phyloP scores from a whole-genome alignment of 768 basidiomycete genomes.

The Terana coerulea region DNA sequence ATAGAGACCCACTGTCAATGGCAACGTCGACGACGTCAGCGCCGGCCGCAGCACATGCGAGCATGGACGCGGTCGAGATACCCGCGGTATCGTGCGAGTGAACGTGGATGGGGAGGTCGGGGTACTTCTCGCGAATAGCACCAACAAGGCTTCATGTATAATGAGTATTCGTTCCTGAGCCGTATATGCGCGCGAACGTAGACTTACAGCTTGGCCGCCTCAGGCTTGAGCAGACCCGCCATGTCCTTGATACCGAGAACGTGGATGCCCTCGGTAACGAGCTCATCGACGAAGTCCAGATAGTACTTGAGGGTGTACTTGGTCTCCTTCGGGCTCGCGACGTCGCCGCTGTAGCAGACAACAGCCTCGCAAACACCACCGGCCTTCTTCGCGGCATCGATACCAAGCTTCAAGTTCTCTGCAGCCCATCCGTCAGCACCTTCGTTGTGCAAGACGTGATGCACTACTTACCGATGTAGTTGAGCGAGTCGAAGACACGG shows the following conservation, averaged over 20 bases:
- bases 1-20: constrained; percentile 76
- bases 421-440: constrained; percentile 1
- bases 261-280: constrained; percentile 93
- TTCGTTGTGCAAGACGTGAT: neutral
- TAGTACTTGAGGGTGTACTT: constrained; percentile 99
- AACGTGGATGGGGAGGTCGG: constrained; percentile 97
- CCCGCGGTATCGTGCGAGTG: constrained; percentile 99
- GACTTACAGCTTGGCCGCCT: constrained; percentile 86
- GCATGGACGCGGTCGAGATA: constrained; percentile 96
- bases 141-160: constrained; percentile 70
- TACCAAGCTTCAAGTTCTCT: constrained; percentile 88
- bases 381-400: constrained; percentile 99
- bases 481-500: constrained; percentile 98
- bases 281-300: constrained; percentile 89
- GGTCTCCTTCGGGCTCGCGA: constrained; percentile 88
- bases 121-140: constrained; percentile 93
- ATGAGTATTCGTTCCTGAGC: constrained; percentile 1
- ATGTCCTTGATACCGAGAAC: constrained; percentile 98
- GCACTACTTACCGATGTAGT: constrained; percentile 83
- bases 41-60: constrained; percentile 93
- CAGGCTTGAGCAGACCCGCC: constrained; percentile 94
- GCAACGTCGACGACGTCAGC: constrained; percentile 98
- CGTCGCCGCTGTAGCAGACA: constrained; percentile 98
- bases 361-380: constrained; percentile 98
- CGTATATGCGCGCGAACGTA: neutral